Evolutionary conservation across 148 eudicot species (phyloP).

Genomic region (Dysphania ambrosioides): DNA sequence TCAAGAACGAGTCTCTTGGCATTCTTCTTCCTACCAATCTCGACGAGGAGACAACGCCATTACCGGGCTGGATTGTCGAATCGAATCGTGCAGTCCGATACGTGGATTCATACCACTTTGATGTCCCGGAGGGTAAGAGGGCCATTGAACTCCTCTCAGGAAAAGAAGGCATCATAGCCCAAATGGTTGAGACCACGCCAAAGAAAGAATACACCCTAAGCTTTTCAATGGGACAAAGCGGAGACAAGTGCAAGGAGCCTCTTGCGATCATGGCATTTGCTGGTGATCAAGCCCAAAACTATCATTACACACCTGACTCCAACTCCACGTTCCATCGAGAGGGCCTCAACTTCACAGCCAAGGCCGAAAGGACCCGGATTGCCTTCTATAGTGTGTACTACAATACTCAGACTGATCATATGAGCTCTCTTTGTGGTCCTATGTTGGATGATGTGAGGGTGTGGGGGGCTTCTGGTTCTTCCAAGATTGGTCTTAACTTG

Average conservation of each 20-base stretch:
- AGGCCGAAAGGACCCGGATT: slow-evolving; percentile 75
- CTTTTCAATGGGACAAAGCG: slow-evolving; percentile 72
- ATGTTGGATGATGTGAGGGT: slow-evolving; percentile 88
- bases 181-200: slow-evolving; percentile 75
- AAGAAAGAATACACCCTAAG: slow-evolving; percentile 64
- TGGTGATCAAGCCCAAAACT: slow-evolving; percentile 85
- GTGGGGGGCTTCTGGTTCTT: slow-evolving; percentile 55
- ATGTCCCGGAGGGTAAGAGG: slow-evolving; percentile 78
- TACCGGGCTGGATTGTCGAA: slow-evolving; percentile 95
- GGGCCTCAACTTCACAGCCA: slow-evolving; percentile 76
- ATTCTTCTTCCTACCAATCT: slow-evolving; percentile 90
- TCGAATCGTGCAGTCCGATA: slow-evolving; percentile 90
- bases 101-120: slow-evolving; percentile 75
- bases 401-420: slow-evolving; percentile 88
- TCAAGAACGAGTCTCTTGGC: slow-evolving; percentile 79
- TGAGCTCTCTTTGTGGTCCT: slow-evolving; percentile 95
- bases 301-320: slow-evolving; percentile 61
- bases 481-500: slow-evolving; percentile 24
- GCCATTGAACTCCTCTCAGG: slow-evolving; percentile 87
- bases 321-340: slow-evolving; percentile 56
- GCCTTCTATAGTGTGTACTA: slow-evolving; percentile 91
- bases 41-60: slow-evolving; percentile 67
- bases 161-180: slow-evolving; percentile 94
- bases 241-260: slow-evolving; percentile 78
- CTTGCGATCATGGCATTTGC: slow-evolving; percentile 92